A percentile compares a stretch with the other conserved stretches of the same genome.
Conservation (phyloP, 768 basidiomycete species). For the Russula olivacea region DNA sequence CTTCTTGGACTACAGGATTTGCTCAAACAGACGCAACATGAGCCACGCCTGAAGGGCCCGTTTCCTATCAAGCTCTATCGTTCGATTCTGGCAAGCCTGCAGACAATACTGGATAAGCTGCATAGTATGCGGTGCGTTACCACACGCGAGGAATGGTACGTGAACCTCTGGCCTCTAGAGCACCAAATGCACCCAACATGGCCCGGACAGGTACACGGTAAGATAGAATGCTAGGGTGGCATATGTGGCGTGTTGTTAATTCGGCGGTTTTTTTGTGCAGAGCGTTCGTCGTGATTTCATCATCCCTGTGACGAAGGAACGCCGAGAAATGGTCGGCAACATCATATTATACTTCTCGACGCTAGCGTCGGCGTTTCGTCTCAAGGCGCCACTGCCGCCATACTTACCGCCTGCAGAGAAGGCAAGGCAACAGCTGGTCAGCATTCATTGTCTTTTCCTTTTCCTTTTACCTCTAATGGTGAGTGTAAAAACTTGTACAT, state of each 20-base stretch:
- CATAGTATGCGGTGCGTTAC: constrained; percentile 98
- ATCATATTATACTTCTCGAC: constrained; percentile 86
- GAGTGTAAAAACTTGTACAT: neutral
- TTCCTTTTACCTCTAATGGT: neutral
- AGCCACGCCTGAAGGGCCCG: constrained; percentile 92
- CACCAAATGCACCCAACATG: neutral
- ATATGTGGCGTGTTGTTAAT: neutral
- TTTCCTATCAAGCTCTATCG: constrained; percentile 87
- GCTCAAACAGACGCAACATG: constrained; percentile 85
- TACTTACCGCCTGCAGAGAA: constrained; percentile 92
- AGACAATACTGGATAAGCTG: constrained; percentile 80
- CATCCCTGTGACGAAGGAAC: constrained; percentile 79
- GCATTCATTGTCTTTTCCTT: constrained; percentile 21
- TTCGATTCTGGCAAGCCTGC: constrained; percentile 71
- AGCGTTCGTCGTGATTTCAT: constrained; percentile 83
- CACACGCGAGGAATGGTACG: constrained; percentile 87
- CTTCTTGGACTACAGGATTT: constrained; percentile 79
- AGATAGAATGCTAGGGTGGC: constrained; percentile 26
- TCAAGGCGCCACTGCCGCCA: constrained; percentile 92
- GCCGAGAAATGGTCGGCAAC: constrained; percentile 93
- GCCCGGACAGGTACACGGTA: constrained; percentile 59
- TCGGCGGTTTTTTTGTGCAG: constrained; percentile 35
- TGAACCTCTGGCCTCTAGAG: neutral
- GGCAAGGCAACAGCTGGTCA: constrained; percentile 70
- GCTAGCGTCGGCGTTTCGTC: constrained; percentile 68